Evolutionary conservation across 2,329 filamentous ascomycete species (phyloP).

Genomic region (Fusarium concolor): DNA sequence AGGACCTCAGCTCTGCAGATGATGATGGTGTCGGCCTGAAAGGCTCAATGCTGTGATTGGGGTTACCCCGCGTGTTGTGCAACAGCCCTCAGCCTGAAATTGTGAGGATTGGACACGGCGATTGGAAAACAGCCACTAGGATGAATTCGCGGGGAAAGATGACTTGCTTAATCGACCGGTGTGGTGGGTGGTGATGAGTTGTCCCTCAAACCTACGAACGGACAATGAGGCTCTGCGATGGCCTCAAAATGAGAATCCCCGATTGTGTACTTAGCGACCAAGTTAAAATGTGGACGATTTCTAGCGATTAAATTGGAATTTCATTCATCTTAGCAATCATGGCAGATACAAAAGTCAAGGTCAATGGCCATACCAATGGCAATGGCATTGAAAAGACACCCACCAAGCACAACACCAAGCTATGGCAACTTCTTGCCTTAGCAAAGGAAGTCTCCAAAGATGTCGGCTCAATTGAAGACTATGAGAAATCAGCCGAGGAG

Average conservation of each 20-base stretch:
- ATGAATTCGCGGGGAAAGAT: conserved; percentile 30
- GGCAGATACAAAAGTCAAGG: conserved; percentile 47
- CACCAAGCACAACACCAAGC: conserved; percentile 42
- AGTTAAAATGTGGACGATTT: conserved; percentile 36
- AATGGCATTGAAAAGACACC: conserved; percentile 36
- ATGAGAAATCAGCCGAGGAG: conserved; percentile 41
- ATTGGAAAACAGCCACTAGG: conserved; percentile 25
- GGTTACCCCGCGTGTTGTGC: conserved; percentile 46
- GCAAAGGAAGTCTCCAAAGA: conserved; percentile 47
- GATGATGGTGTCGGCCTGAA: conserved; percentile 5
- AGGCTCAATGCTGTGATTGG: conserved; percentile 29
- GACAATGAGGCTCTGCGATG: conserved; percentile 43
- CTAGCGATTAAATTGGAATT: conserved; percentile 32
- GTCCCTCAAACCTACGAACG: conserved; percentile 34
- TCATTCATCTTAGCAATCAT: conserved; percentile 31
- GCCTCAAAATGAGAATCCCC: conserved; percentile 24
- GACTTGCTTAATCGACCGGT: conserved; percentile 29
- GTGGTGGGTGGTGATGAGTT: conserved; percentile 46
- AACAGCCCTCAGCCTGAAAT: conserved; percentile 41
- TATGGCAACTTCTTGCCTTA: conserved; percentile 44
- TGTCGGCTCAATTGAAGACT: conserved; percentile 44
- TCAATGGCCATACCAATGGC: conserved; percentile 34
- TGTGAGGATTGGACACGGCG: conserved; percentile 33
- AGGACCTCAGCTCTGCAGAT: conserved; percentile 25
- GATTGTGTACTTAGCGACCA: conserved; percentile 22